A percentile compares a stretch with the other conserved stretches of the same genome.
phyloP scores from a whole-genome alignment of 768 basidiomycete genomes.

The Mycena sanguinolenta region DNA sequence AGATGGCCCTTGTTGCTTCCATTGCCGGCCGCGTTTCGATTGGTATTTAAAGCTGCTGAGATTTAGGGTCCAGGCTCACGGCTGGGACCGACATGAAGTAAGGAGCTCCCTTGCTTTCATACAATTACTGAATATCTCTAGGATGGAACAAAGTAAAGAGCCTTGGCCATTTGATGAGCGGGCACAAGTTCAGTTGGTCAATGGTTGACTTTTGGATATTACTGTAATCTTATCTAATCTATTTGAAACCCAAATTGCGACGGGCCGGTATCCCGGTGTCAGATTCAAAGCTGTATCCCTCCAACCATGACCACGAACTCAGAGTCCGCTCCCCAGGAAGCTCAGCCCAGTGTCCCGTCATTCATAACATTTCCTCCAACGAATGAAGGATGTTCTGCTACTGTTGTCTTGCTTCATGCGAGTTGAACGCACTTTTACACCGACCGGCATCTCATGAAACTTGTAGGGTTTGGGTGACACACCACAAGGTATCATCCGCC shows the following conservation, averaged over 20 bases:
- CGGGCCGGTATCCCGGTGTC: neutral
- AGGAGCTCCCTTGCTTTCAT: neutral
- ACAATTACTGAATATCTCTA: neutral
- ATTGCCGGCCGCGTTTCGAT: neutral
- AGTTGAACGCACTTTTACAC: neutral
- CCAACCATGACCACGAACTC: too few relatives aligned
- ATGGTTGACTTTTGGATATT: neutral
- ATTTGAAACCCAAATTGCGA: neutral
- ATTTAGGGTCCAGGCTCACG: neutral
- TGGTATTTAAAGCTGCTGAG: slow-evolving; percentile 4
- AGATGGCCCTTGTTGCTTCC: slow-evolving; percentile 7
- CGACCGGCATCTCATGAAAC: neutral
- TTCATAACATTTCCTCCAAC: neutral
- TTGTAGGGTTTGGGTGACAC: slow-evolving; percentile 15
- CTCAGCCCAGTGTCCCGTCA: too few relatives aligned
- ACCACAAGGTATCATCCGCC: slow-evolving; percentile 1
- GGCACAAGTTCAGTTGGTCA: neutral
- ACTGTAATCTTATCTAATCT: neutral
- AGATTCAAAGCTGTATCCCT: too few relatives aligned
- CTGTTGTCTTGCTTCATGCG: slow-evolving; percentile 7
- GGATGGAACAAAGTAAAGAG: neutral
- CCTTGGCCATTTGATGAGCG: slow-evolving; percentile 14
- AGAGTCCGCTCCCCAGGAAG: too few relatives aligned
- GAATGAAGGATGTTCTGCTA: neutral
- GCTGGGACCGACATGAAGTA: slow-evolving; percentile 7